Evolutionary conservation across 345 rosid species (phyloP), one percentile per base, ranked within the genome.

Genomic region (Ceriops decandra): DNA sequence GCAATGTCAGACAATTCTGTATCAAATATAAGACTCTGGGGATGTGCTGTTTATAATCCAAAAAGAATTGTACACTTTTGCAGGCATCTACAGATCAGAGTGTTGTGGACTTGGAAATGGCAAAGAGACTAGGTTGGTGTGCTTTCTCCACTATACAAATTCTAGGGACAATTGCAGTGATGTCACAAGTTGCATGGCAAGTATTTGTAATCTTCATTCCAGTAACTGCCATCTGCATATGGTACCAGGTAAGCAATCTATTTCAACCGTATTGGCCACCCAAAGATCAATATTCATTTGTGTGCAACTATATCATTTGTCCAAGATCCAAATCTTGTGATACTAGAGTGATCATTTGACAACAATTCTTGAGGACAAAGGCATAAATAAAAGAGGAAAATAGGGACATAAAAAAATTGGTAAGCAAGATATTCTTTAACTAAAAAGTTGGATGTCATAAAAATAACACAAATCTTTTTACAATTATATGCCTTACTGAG

Each of bases 131-230:
- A 74, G 96, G 98, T 20, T 87, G 98, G 98, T 93, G 97, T 71
- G 98, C 92, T 51, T 89, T 89, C 84, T 89, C 96, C 5, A 79
- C 87, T 68, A 90, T 90, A 78, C 93, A 89, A 77, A 71, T 93
- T 15, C 28, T 90, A 17, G 98, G 97, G 71, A 87, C 98, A 20
- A 83, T 93, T 70, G 83, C 84, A 20, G 97, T 93, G 28, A 93
- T 90, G 96, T 87, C 98, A 20, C 93, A 93, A 70, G 97, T 86
- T 66, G 98, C 98, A 54, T 93, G 98, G 98, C 79, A 93, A 86
- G 98, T 93, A 74, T 93, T 88, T 72, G 83, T 86, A 69, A 85
- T 93, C 81, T 93, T 93, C 88, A 89, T 93, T 79, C 98, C 97
- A n/a, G 97, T 93, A 53, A 89, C 98, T 38, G 97, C 87, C 64